These are phyloP conservation scores for Yamadazyma nakazawae DNA, from an alignment of 805 yeast genomes.

Conservation along the genomic window DNA sequence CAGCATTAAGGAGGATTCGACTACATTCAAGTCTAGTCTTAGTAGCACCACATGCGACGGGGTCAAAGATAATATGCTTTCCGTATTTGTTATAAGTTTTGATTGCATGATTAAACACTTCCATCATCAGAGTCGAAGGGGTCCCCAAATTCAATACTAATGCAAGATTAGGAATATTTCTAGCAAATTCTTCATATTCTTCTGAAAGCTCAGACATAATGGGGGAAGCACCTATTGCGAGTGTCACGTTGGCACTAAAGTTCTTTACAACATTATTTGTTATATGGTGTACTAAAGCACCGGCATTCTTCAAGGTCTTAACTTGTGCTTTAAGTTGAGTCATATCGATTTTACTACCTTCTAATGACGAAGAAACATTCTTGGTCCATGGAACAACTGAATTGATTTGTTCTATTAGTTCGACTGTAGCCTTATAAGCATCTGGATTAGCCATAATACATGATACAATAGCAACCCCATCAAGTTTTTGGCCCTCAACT, in stretches of 20 bases:
- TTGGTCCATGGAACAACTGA: constrained; percentile 9
- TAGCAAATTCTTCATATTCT: constrained; percentile 68
- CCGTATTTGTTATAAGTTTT: constrained; percentile 52
- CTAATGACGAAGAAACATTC: not conserved
- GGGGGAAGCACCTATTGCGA: constrained; percentile 85
- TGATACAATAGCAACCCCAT: constrained; percentile 90
- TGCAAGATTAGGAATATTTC: constrained; percentile 45
- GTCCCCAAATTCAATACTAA: constrained; percentile 78
- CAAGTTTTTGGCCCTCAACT: constrained; percentile 46
- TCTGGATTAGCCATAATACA: constrained; percentile 67
- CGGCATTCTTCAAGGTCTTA: constrained; percentile 9
- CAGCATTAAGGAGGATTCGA: constrained; percentile 48
- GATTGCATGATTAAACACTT: constrained; percentile 50
- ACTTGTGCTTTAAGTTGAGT: not conserved
- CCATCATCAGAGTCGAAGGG: constrained; percentile 43
- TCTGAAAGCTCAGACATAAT: constrained; percentile 74
- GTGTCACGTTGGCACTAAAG: constrained; percentile 80
- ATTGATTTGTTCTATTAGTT: constrained; percentile 25
- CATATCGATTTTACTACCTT: not conserved
- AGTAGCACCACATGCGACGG: constrained; percentile 92
- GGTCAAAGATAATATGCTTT: constrained; percentile 75
- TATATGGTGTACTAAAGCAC: constrained; percentile 80
- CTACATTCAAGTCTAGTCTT: constrained; percentile 49
- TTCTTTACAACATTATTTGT: constrained; percentile 88
- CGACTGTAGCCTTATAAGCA: constrained; percentile 50